Evolutionary conservation across 2,329 filamentous ascomycete species (phyloP).

Genomic region (Epichloe gansuensis): DNA sequence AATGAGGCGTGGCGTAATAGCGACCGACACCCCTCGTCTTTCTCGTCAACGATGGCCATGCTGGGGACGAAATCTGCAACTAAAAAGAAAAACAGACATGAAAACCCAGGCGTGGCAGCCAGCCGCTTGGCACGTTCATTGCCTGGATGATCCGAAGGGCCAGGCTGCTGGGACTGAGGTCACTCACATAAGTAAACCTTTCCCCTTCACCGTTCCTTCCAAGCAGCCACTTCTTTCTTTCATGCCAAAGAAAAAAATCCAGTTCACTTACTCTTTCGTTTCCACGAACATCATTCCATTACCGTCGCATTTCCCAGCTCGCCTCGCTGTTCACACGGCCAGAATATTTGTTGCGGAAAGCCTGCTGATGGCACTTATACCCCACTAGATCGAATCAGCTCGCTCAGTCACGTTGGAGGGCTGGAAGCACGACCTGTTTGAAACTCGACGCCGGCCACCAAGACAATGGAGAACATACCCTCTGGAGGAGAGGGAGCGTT

Average conservation of each 20-base stretch:
- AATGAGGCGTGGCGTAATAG: no score
- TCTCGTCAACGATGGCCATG: background rate
- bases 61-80: background rate
- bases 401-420: background rate
- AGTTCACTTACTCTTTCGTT: conserved; percentile 4
- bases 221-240: conserved; percentile 13
- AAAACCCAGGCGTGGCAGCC: conserved; percentile 3
- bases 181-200: conserved; percentile 25
- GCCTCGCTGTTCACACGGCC: background rate
- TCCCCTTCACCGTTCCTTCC: conserved; percentile 19
- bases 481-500: background rate
- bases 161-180: conserved; percentile 8
- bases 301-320: conserved; percentile 4
- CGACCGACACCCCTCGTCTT: background rate
- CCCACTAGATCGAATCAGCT: background rate
- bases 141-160: conserved; percentile 6
- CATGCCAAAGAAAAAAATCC: conserved; percentile 12
- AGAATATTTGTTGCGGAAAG: background rate
- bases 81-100: background rate
- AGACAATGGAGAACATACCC: background rate
- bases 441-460: background rate
- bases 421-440: background rate
- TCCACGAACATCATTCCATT: conserved; percentile 4
- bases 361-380: conserved; percentile 3
- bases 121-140: conserved; percentile 5